A percentile compares a stretch with the other conserved stretches of the same genome.
Evolutionary conservation across 1,284 basidiomycete species (phyloP).

Genomic region (Trichosporon ovoides): DNA sequence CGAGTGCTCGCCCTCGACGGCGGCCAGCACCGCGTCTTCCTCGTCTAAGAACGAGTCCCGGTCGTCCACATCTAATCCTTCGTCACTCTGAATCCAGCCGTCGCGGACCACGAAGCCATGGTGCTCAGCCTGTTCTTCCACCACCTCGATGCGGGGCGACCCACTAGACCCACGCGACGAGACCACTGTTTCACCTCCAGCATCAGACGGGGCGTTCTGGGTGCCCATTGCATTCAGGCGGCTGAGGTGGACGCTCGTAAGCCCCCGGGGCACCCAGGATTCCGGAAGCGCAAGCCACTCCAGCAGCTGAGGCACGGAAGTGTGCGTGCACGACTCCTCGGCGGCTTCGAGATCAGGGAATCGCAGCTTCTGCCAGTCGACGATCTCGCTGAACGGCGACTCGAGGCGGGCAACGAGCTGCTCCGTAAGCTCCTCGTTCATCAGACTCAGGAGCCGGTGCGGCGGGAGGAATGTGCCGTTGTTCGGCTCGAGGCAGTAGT

Average conservation of each 20-base stretch:
- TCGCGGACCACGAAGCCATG: conserved; percentile 8
- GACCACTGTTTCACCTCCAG: neutral
- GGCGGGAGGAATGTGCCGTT: conserved; percentile 11
- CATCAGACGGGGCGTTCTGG: neutral
- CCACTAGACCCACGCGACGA: neutral
- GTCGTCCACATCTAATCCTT: conserved; percentile 4
- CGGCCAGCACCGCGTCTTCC: neutral
- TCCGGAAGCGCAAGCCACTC: neutral
- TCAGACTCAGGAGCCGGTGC: conserved; percentile 5
- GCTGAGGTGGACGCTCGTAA: neutral
- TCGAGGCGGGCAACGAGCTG: neutral
- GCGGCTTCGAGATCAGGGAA: neutral
- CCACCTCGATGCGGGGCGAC: conserved; percentile 18
- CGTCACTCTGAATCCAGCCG: conserved; percentile 13
- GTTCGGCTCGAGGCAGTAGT: neutral
- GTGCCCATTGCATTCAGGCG: neutral
- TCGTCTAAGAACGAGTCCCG: conserved; percentile 6
- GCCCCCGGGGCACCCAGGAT: neutral
- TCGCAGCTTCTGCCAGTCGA: neutral
- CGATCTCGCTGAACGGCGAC: conserved; percentile 9
- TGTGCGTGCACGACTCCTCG: neutral
- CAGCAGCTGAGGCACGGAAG: neutral
- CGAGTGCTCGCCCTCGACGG: neutral
- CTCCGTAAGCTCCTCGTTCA: conserved; percentile 9
- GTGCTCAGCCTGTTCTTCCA: neutral